Evolutionary conservation across 768 basidiomycete genomes (phyloP).

Genomic region (Amanita subjunquillea): DNA sequence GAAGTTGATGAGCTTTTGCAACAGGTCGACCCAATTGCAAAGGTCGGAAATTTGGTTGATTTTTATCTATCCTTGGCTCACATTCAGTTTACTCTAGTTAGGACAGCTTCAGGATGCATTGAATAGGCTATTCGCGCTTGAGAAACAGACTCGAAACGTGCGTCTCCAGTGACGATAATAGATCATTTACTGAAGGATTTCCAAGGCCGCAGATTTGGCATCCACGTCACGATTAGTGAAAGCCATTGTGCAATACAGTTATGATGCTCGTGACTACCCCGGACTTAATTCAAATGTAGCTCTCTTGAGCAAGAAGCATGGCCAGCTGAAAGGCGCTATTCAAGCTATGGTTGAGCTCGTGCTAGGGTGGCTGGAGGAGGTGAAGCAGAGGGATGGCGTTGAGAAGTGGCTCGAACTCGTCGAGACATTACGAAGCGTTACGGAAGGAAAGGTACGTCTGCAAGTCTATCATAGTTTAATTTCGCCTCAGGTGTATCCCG

Average conservation of each 20-base stretch:
- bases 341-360: slow-evolving; percentile 87
- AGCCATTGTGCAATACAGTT: slow-evolving; percentile 60
- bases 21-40: slow-evolving; percentile 53
- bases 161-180: slow-evolving; percentile 11
- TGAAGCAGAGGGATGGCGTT: slow-evolving; percentile 55
- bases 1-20: slow-evolving; percentile 75
- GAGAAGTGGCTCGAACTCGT: slow-evolving; percentile 82
- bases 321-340: slow-evolving; percentile 85
- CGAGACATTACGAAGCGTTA: slow-evolving; percentile 82
- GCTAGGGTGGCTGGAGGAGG: slow-evolving; percentile 72
- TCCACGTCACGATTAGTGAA: slow-evolving; percentile 88
- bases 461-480: not conserved
- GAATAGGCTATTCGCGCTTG: slow-evolving; percentile 80
- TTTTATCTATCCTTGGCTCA: slow-evolving; percentile 6
- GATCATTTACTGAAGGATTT: not conserved
- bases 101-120: slow-evolving; percentile 79
- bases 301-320: slow-evolving; percentile 87
- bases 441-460: slow-evolving; percentile 84
- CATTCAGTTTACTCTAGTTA: slow-evolving; percentile 34
- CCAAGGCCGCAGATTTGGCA: slow-evolving; percentile 79
- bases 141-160: slow-evolving; percentile 96
- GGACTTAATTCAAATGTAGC: slow-evolving; percentile 63
- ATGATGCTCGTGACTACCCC: slow-evolving; percentile 58
- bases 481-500: not conserved
- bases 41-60: slow-evolving; percentile 37